Conservation (phyloP, 176 grass and related monocot genomes). For the Alopecurus myosuroides region DNA sequence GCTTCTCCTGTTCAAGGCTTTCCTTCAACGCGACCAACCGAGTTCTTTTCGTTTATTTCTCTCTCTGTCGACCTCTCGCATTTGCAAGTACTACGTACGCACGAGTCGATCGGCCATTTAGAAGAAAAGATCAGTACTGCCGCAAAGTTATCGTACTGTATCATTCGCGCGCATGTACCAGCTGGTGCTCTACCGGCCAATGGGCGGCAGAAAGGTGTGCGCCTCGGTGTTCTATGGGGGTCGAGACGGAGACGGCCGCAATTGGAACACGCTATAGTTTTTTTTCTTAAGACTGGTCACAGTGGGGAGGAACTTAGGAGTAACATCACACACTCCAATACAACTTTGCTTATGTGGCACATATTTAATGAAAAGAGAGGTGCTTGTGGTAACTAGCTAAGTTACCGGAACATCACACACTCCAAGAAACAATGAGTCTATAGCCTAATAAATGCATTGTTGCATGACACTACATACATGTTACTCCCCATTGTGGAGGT, state of each 20-base stretch:
- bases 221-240: not conserved
- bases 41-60: not conserved
- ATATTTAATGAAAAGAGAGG: too few species aligned
- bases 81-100: not conserved
- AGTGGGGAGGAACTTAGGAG: too few species aligned
- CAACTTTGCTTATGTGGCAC: too few species aligned
- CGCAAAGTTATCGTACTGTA: not conserved
- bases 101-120: not conserved
- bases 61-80: not conserved
- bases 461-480: too few species aligned
- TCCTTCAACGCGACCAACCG: not conserved
- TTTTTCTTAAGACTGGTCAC: too few species aligned
- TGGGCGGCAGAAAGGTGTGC: slow-evolving; percentile 32
- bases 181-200: not conserved
- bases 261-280: slow-evolving; percentile 22
- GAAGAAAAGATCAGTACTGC: not conserved
- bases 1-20: not conserved
- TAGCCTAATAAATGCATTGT: too few species aligned
- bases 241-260: slow-evolving; percentile 1
- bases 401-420: too few species aligned
- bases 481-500: too few species aligned
- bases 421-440: too few species aligned
- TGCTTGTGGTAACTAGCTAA: too few species aligned
- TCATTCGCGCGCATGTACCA: not conserved
- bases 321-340: too few species aligned